Base-by-base conservation (phyloP, 495 filamentous ascomycete species). In the Podospora pseudoanserina region DNA sequence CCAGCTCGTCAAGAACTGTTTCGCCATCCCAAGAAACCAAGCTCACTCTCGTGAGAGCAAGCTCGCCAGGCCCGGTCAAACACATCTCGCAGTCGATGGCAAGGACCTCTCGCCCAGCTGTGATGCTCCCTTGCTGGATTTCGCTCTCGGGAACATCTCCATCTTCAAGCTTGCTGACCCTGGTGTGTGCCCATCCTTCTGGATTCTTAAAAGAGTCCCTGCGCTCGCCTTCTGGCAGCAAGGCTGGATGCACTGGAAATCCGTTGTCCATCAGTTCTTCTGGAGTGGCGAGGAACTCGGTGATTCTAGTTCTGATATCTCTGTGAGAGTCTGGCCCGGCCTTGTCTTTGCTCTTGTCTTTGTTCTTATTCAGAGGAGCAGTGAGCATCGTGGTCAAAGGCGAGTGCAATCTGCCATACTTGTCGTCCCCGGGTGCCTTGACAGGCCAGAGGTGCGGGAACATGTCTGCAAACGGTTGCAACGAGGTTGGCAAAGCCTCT, bases 51-150 rank as follows among this genome's bases (percentile, higher is more conserved):
- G 95, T 94, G 60, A 99, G 86, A 60, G 93, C 93, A 27, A 86
- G 89, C 61, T 90, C 86, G 9, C 86, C 86, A 20, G 86, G 86
- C 68, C 89, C 89, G 0, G 93, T 94, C 74, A 89, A 85, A 73
- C 93, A 97, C 95, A 99, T 99, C 76, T 99, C 95, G 76, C 95
- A 99, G 72, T 99, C 95, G 63, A 99, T 83, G 11, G 92, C 89
- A 26, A 95, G 78, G 6, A 98, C 80, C n/a, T 89, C 86, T 55
- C 91, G 87, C 20, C 94, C 96, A 15, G 86, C 92, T 2, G 93
- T 95, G 65, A 97, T 81, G 74, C 91, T 92, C 18, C 92, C 95
- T 69, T 87, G 77, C 76, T 95, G 84, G 56, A 96, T 89, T 63
- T 94, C 87, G 5, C 79, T 73, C 26, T 91, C 89, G 0, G 88